Base-by-base conservation (phyloP, 345 rosid species). In the Barbarea vulgaris region DNA sequence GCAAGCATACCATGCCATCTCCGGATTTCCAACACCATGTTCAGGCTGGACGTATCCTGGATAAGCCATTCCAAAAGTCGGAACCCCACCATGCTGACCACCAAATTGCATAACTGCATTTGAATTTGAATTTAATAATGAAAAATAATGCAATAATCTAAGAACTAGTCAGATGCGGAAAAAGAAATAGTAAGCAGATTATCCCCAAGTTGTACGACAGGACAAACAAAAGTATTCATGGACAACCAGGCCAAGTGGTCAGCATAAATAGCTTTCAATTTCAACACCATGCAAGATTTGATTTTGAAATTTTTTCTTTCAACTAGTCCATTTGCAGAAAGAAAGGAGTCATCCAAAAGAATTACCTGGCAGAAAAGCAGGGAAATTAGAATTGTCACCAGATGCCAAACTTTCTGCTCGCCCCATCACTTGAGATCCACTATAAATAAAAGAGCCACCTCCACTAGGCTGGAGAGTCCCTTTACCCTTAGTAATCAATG, bases 1-100 rank as follows among this genome's bases (percentile, higher is more conserved):
- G 46, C 37, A 42, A 22, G 22, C 6, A 50, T 94, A 94, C 98
- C 98, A 94, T 75, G 98, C 88, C 98, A 94, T 91, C 81, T 94
- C 99, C 9, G 97, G 90, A 74, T 88, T 92, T 69, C 93, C 89
- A 65, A 83, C 47, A 70, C 99, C 99, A 84, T 70, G 85, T 79
- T 95, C 96, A n/a, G 92, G 84, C 57, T 79, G 75, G 75, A 73
- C 74, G 13, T 67, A 79, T 67, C 81, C 81, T 25, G 99, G 97
- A 83, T 86, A 87, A 67, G 99, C 97, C 97, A 95, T 95, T 83
- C 99, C 99, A 58, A 95, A 87, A 33, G 99, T 82, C 15, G 99
- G 93, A 72, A 94, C 97, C 48, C 98, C 96, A 74, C 95, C 88
- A 82, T 89, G 99, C 92, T 94, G 99, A 53, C 91, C 90, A 13